phyloP scores from a whole-genome alignment of 75 land plant genomes.

The Larix kaempferi region DNA sequence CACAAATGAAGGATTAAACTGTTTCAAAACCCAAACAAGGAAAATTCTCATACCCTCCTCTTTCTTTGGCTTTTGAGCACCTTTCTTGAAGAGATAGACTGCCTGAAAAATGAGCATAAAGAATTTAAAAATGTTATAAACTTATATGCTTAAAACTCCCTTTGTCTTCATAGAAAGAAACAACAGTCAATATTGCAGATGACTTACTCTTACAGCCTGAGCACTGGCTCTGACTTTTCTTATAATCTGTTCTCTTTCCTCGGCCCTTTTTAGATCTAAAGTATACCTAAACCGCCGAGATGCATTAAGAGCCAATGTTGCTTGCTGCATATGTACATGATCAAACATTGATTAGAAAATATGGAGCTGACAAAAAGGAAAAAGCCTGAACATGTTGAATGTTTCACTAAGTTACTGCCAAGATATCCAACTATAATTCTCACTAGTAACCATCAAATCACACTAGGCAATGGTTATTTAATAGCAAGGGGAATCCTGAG shows the following conservation, averaged over 20 bases:
- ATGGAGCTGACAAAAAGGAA: neutral
- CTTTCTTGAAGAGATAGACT: slow-evolving; percentile 68
- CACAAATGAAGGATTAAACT: too few species aligned
- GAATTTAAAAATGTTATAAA: slow-evolving; percentile 26
- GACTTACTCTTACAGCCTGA: slow-evolving; percentile 71
- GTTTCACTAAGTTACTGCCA: too few species aligned
- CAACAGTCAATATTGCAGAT: too few species aligned
- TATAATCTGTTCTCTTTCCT: slow-evolving; percentile 36
- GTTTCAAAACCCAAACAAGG: too few species aligned
- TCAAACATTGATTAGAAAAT: neutral
- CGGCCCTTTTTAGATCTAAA: slow-evolving; percentile 62
- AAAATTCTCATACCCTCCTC: neutral
- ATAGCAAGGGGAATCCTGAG: neutral
- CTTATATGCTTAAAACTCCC: neutral
- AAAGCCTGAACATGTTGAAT: neutral
- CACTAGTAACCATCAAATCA: neutral
- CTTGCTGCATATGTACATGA: slow-evolving; percentile 43
- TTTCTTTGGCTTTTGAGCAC: slow-evolving; percentile 32
- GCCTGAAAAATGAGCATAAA: slow-evolving; percentile 39
- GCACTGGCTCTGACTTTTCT: slow-evolving; percentile 67
- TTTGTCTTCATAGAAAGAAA: too few species aligned
- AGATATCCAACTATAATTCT: neutral
- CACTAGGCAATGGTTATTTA: neutral
- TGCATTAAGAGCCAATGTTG: slow-evolving; percentile 87
- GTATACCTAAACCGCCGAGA: slow-evolving; percentile 90